A percentile compares a stretch with the other conserved stretches of the same genome.
These are phyloP conservation scores for Leccinum boreale DNA, from an alignment of 768 basidiomycete genomes.

Conservation along the genomic window DNA sequence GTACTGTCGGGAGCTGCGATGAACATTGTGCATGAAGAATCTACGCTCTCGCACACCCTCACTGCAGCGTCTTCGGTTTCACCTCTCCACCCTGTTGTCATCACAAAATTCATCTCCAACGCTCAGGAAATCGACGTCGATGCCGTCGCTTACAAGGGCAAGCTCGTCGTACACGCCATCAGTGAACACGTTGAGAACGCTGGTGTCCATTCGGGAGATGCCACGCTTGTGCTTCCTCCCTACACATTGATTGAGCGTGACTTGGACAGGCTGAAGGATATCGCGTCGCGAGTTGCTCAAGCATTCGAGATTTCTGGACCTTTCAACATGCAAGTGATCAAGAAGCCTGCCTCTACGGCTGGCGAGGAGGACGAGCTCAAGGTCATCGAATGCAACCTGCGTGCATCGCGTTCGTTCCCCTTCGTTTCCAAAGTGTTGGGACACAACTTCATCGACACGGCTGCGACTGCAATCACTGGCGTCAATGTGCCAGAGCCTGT, in stretches of 20 bases:
- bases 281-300: conserved; percentile 90
- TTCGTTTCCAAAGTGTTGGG: conserved; percentile 99
- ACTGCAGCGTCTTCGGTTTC: conserved; percentile 97
- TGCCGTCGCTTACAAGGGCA: conserved; percentile 91
- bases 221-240: conserved; percentile 95
- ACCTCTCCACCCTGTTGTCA: conserved; percentile 94
- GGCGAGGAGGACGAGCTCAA: conserved; percentile 72
- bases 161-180: conserved; percentile 90
- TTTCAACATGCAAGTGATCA: conserved; percentile 99
- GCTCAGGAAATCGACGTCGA: conserved; percentile 99
- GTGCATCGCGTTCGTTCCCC: conserved; percentile 97
- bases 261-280: conserved; percentile 84
- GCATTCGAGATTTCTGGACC: conserved; percentile 98
- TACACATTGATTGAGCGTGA: conserved; percentile 74
- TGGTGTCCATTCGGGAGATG: conserved; percentile 98
- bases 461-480: conserved; percentile 82
- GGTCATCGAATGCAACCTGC: conserved; percentile 98
- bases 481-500: conserved; percentile 86
- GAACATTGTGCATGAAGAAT: conserved; percentile 96
- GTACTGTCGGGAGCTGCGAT: conserved; percentile 98
- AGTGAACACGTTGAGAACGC: conserved; percentile 99
- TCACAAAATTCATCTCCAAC: conserved; percentile 97
- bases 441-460: conserved; percentile 94
- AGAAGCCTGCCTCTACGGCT: conserved; percentile 55
- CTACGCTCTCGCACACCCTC: conserved; percentile 85